A percentile compares a stretch with the other conserved stretches of the same genome.
phyloP scores from a whole-genome alignment of 2,329 filamentous ascomycete species.

The Aphanoascus verrucosus region DNA sequence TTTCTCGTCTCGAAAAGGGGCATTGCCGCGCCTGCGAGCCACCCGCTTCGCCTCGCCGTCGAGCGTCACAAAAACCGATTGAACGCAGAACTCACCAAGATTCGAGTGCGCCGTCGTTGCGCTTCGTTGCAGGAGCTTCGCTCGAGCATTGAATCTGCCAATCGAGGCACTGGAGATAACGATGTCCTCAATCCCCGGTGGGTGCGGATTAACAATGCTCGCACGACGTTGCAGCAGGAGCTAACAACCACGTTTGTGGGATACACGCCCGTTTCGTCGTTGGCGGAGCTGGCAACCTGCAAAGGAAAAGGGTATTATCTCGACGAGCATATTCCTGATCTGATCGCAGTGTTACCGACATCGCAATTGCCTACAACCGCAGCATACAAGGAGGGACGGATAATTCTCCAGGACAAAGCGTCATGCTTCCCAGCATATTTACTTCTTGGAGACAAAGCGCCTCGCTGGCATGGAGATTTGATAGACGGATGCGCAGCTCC shows the following conservation, averaged over 20 bases:
- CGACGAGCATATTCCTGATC: conserved; percentile 72
- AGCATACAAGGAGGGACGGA: conserved; percentile 63
- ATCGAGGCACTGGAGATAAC: conserved; percentile 31
- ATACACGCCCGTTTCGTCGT: conserved; percentile 46
- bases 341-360: conserved; percentile 65
- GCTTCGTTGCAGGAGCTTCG: conserved; percentile 56
- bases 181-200: conserved; percentile 61
- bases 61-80: conserved; percentile 74
- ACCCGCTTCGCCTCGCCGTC: conserved; percentile 65
- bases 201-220: conserved; percentile 77
- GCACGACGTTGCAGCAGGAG: conserved; percentile 59
- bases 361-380: conserved; percentile 60
- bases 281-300: conserved; percentile 45
- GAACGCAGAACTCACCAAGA: conserved; percentile 69
- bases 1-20: conserved; percentile 70
- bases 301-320: conserved; percentile 49
- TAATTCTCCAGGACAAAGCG: conserved; percentile 93
- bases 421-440: conserved; percentile 94
- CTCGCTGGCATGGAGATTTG: conserved; percentile 49
- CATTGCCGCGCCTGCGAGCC: conserved; percentile 66
- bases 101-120: conserved; percentile 60
- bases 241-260: conserved; percentile 61
- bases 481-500: conserved; percentile 93
- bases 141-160: conserved; percentile 24
- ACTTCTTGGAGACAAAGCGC: conserved; percentile 52